Evolutionary conservation across 257 asterid species (phyloP).

Genomic region (Solanum neorickii): DNA sequence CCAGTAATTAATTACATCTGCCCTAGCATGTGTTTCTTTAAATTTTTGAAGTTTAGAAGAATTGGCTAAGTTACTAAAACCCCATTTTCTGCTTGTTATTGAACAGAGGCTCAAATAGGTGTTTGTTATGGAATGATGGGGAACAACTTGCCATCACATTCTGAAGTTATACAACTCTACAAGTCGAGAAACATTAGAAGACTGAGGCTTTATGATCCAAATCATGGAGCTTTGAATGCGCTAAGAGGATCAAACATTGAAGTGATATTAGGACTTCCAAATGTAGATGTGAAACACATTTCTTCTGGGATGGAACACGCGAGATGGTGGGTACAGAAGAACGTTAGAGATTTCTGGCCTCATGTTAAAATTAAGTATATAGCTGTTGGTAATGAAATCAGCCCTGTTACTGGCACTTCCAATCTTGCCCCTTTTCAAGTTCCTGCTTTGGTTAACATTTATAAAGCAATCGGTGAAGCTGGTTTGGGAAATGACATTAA

Average conservation of each 20-base stretch:
- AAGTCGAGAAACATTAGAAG: neutral
- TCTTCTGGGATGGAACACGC: neutral
- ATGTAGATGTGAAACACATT: neutral
- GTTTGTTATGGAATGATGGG: slow-evolving; percentile 34
- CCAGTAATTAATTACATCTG: neutral
- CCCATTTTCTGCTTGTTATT: neutral
- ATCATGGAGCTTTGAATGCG: neutral
- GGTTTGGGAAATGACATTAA: slow-evolving; percentile 1
- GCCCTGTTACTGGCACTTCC: neutral
- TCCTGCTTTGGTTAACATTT: slow-evolving; percentile 17
- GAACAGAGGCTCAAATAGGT: slow-evolving; percentile 4
- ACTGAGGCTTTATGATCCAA: neutral
- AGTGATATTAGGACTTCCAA: neutral
- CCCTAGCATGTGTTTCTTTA: neutral
- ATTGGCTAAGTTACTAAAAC: neutral
- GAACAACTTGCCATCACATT: slow-evolving; percentile 7
- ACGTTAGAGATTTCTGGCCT: neutral
- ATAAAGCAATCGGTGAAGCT: neutral
- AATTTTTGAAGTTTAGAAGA: neutral
- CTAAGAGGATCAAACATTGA: neutral
- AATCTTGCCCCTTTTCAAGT: slow-evolving; percentile 1
- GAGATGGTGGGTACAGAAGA: neutral
- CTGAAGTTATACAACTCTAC: neutral
- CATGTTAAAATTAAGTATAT: slow-evolving; percentile 5
- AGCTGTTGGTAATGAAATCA: slow-evolving; percentile 29